These are phyloP conservation scores for Melanogaster broomeanus DNA, from an alignment of 768 basidiomycete genomes.

Conservation along the genomic window DNA sequence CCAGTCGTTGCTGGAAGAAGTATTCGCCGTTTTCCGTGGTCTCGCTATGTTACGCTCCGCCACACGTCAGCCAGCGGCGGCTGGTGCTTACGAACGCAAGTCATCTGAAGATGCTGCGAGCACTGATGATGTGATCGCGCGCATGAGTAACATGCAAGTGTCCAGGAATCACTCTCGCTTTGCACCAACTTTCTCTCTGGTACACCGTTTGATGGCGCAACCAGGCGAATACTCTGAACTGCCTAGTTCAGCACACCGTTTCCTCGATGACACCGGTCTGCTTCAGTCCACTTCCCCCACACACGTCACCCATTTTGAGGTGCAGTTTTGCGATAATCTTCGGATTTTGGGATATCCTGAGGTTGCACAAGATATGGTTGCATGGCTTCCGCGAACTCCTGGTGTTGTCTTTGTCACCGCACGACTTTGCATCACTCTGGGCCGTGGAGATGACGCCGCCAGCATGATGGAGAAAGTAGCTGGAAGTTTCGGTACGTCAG, in stretches of 20 bases:
- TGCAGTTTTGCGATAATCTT: slow-evolving; percentile 70
- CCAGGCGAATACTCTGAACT: slow-evolving; percentile 49
- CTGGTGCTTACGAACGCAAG: slow-evolving; percentile 30
- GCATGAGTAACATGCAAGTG: slow-evolving; percentile 76
- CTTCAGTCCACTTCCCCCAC: slow-evolving; percentile 71
- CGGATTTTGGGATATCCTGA: slow-evolving; percentile 62
- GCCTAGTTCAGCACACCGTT: slow-evolving; percentile 65
- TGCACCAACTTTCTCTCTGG: slow-evolving; percentile 58
- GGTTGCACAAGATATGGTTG: slow-evolving; percentile 62
- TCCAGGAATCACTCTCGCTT: slow-evolving; percentile 48
- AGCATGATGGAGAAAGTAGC: slow-evolving; percentile 72
- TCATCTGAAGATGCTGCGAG: slow-evolving; percentile 35
- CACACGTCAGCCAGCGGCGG: slow-evolving; percentile 56
- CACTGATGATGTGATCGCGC: slow-evolving; percentile 64
- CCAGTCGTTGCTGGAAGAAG: slow-evolving; percentile 64
- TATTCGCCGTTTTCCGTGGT: slow-evolving; percentile 81
- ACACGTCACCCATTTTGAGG: slow-evolving; percentile 66
- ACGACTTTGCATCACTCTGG: slow-evolving; percentile 62
- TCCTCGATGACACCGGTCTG: slow-evolving; percentile 66
- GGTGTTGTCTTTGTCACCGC: slow-evolving; percentile 74
- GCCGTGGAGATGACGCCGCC: slow-evolving; percentile 74
- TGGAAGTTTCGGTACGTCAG: slow-evolving; percentile 67
- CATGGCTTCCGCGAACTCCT: slow-evolving; percentile 79
- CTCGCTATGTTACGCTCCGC: slow-evolving; percentile 69
- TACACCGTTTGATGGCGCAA: slow-evolving; percentile 62